These are phyloP conservation scores for Raphidocelis subcapitata DNA, from an alignment of 139 green algal species.

Conservation along the genomic window DNA sequence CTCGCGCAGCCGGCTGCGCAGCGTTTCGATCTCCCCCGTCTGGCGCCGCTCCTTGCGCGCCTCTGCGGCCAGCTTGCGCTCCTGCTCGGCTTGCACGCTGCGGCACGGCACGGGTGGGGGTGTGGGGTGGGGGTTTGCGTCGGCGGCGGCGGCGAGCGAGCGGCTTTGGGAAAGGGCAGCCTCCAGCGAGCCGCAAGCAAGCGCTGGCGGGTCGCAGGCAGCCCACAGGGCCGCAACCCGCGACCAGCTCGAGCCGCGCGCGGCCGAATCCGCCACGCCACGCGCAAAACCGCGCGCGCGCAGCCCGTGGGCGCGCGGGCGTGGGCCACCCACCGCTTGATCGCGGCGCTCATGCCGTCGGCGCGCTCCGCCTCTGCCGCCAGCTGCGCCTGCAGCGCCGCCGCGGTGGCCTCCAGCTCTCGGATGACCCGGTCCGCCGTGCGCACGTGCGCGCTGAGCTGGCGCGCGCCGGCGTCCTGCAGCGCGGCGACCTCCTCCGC, in stretches of 20 bases:
- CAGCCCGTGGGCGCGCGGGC: too few species aligned
- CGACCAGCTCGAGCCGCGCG: too few species aligned
- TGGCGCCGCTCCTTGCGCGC: slow-evolving; percentile 13
- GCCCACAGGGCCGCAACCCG: too few species aligned
- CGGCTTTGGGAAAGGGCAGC: too few species aligned
- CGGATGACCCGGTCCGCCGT: slow-evolving; percentile 22
- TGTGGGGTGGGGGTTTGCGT: too few species aligned
- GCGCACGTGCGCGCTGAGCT: slow-evolving; percentile 14
- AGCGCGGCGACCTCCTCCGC: slow-evolving; percentile 1
- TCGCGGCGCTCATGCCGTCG: neutral
- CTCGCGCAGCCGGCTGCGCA: slow-evolving; percentile 8
- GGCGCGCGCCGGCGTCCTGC: slow-evolving; percentile 3
- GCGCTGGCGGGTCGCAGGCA: too few species aligned
- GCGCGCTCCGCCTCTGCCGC: slow-evolving; percentile 23
- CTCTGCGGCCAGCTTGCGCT: neutral
- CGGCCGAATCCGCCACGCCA: too few species aligned
- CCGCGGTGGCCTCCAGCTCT: slow-evolving; percentile 21
- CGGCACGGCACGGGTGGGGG: too few species aligned
- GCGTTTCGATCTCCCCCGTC: slow-evolving; percentile 22
- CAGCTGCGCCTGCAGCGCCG: slow-evolving; percentile 18
- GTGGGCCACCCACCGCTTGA: too few species aligned
- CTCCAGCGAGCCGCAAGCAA: too few species aligned
- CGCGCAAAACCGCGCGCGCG: too few species aligned
- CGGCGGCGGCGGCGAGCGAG: too few species aligned
- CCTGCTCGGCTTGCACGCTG: slow-evolving; percentile 20